A percentile compares a stretch with the other conserved stretches of the same genome.
Conservation (phyloP, 176 grass and related monocot genomes). For the Oryza punctata region DNA sequence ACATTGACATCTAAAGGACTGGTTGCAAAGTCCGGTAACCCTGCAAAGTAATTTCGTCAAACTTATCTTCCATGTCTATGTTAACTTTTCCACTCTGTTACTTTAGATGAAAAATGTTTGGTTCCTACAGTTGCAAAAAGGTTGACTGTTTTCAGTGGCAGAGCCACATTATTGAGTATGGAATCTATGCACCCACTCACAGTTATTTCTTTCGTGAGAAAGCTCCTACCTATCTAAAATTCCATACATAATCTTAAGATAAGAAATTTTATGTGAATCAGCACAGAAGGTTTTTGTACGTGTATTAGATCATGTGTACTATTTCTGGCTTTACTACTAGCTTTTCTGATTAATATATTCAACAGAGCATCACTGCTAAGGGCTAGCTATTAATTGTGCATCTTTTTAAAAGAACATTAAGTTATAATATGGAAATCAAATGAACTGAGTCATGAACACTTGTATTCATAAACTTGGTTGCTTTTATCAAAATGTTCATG, state of each 20-base stretch:
- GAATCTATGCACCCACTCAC: not conserved
- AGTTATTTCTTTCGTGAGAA: not conserved
- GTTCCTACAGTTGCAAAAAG: not conserved
- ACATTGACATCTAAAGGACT: conserved; percentile 58
- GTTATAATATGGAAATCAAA: conserved; percentile 2
- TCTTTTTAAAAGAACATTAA: not conserved
- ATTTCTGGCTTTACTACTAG: not conserved
- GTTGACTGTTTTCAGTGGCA: not conserved
- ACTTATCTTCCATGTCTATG: conserved; percentile 4
- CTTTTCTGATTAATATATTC: not conserved
- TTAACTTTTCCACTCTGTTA: not conserved
- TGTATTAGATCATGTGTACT: not conserved
- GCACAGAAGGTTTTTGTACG: conserved; percentile 3
- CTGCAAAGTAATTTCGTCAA: conserved; percentile 63
- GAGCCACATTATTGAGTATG: not conserved
- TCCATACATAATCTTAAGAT: not conserved
- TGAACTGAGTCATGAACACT: not conserved
- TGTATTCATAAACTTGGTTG: conserved; percentile 19
- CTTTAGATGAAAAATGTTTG: not conserved
- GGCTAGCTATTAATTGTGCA: not conserved
- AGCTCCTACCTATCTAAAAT: not conserved
- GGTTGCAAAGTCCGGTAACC: conserved; percentile 60
- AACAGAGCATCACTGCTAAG: not conserved
- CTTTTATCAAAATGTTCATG: conserved; percentile 9
- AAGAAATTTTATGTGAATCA: not conserved